A percentile compares a stretch with the other conserved stretches of the same genome.
Evolutionary conservation across 2,329 filamentous ascomycete genomes (phyloP).

Genomic region (Nemania sp.): DNA sequence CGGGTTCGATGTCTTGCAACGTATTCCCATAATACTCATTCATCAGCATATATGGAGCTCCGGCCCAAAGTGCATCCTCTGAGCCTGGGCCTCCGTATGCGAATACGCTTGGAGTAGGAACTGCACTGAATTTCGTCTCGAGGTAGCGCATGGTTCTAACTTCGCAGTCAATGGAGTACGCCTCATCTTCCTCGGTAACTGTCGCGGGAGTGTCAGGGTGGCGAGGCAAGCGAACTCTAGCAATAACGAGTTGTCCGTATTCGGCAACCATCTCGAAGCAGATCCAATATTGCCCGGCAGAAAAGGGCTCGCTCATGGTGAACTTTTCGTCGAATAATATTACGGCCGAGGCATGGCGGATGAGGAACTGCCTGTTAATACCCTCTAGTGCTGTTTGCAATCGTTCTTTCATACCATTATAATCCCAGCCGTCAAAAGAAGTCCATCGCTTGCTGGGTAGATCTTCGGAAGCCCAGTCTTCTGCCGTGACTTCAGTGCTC

Average conservation of each 20-base stretch:
- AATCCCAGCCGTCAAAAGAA: conserved; percentile 24
- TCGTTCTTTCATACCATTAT: conserved; percentile 24
- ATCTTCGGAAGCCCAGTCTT: conserved; percentile 36
- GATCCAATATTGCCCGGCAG: conserved; percentile 34
- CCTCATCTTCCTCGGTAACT: conserved; percentile 16
- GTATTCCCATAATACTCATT: conserved; percentile 23
- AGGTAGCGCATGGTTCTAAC: conserved; percentile 21
- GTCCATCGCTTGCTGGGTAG: conserved; percentile 33
- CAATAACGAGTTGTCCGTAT: conserved; percentile 12
- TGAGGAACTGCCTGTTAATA: conserved; percentile 25
- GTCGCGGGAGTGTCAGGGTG: conserved; percentile 14
- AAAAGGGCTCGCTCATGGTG: conserved; percentile 37
- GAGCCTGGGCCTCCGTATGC: conserved; percentile 15
- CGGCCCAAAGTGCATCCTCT: conserved; percentile 1
- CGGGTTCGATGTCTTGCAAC: conserved; percentile 14
- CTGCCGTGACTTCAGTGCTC: neutral
- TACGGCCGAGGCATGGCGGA: conserved; percentile 30
- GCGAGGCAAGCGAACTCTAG: conserved; percentile 12
- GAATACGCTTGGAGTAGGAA: conserved; percentile 14
- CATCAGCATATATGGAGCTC: conserved; percentile 19
- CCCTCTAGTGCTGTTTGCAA: conserved; percentile 9
- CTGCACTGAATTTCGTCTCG: conserved; percentile 4
- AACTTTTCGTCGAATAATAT: conserved; percentile 32
- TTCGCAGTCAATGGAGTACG: conserved; percentile 16
- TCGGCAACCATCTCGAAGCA: conserved; percentile 21